Conservation (phyloP, 2,329 filamentous ascomycete genomes). For the Aquanectria penicillioides region DNA sequence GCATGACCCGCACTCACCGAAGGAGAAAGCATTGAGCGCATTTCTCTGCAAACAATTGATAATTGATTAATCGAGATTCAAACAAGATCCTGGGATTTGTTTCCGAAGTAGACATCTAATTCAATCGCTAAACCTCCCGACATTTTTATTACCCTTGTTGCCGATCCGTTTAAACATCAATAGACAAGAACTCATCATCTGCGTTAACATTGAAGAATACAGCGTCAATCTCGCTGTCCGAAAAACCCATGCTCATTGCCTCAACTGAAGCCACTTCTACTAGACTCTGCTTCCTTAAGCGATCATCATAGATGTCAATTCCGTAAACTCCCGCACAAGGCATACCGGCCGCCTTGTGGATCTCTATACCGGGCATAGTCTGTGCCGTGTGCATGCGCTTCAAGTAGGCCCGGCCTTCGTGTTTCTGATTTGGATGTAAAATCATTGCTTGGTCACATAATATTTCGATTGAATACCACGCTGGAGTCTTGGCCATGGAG, state of each 20-base stretch:
- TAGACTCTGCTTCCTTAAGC: slow-evolving; percentile 7
- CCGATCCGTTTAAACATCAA: slow-evolving; percentile 12
- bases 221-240: slow-evolving; percentile 19
- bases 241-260: slow-evolving; percentile 17
- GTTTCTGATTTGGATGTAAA: slow-evolving; percentile 14
- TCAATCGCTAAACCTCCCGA: slow-evolving; percentile 11
- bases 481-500: slow-evolving; percentile 27
- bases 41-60: not conserved
- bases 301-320: slow-evolving; percentile 10
- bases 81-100: not conserved
- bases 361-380: slow-evolving; percentile 1
- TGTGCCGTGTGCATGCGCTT: slow-evolving; percentile 18
- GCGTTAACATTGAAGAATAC: slow-evolving; percentile 28
- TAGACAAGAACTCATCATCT: slow-evolving; percentile 22
- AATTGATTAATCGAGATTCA: not conserved
- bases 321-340: slow-evolving; percentile 14
- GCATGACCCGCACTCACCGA: slow-evolving; percentile 39
- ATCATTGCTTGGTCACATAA: slow-evolving; percentile 29
- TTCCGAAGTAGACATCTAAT: slow-evolving; percentile 3
- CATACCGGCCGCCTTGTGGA: slow-evolving; percentile 14
- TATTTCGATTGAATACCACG: slow-evolving; percentile 26
- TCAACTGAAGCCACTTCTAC: not conserved
- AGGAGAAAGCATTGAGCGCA: slow-evolving; percentile 30
- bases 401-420: slow-evolving; percentile 22
- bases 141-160: not conserved